Evolutionary conservation across 2,329 filamentous ascomycete species (phyloP), one percentile per base, ranked within the genome.

Genomic region (Sphaerulina vaccinii): DNA sequence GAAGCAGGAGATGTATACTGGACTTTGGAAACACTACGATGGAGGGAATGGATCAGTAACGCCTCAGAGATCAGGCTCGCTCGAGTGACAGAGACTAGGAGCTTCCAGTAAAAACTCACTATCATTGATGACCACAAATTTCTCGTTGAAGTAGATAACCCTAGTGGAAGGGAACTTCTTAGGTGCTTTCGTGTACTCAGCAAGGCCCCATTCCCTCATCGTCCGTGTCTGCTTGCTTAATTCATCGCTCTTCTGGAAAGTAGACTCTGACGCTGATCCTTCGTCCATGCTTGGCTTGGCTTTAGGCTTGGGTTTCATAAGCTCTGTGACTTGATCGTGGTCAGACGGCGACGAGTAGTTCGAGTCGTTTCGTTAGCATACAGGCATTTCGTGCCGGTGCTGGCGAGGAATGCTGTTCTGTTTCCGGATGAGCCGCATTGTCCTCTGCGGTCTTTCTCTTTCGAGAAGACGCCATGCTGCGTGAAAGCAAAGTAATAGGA

Each of bases 1-100:
- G 82, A n/a, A 97, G 81, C 2, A 99, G 86, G 1, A 89, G 79
- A 73, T 99, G 93, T 3, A 96, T 77, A 3, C 81, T 83, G 3
- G 88, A 82, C 71, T 97, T 99, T 7, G 93, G 91, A 67, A 83
- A 99, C 55, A 83, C 27, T 32, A 32, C 10, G 3, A 32, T 10
- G n/a, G 6, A 32, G 4, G 27, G n/a, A 32, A 32, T 32, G 9
- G n/a, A 10, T 29, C 27, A 29, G n/a, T 29, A 13, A 13, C 27
- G n/a, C 8, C 27, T 13, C n/a, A n/a, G n/a, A n/a, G n/a, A n/a
- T n/a, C n/a, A n/a, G n/a, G n/a, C n/a, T n/a, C n/a, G n/a, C n/a
- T n/a, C n/a, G n/a, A n/a, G n/a, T n/a, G n/a, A n/a, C n/a, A n/a
- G 7, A 29, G 27, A 29, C 27, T 13, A 29, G 3, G 27, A 29